A percentile compares a stretch with the other conserved stretches of the same genome.
Conservation (phyloP, 306 rosid species). For the Fragaria nilgerrensis region DNA sequence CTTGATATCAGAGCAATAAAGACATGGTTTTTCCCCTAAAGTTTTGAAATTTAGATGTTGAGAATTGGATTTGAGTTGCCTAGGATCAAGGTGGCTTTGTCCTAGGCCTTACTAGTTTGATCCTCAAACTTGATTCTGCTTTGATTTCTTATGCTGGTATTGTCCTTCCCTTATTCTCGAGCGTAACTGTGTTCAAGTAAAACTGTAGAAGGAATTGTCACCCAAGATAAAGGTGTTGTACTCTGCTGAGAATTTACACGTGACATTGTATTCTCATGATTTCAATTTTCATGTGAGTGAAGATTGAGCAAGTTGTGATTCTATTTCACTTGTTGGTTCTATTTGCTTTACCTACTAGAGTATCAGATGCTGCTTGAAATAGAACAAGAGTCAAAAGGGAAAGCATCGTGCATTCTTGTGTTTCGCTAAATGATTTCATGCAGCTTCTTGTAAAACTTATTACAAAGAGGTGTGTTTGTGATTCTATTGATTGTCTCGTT, state of each 20-base stretch:
- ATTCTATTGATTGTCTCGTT: background rate
- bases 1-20: background rate
- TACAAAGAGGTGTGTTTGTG: background rate
- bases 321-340: background rate
- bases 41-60: background rate
- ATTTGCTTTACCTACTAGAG: background rate
- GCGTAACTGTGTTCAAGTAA: background rate
- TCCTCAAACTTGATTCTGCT: slow-evolving; percentile 8
- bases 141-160: background rate
- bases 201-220: background rate
- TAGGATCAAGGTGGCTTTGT: background rate
- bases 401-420: background rate
- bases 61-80: background rate
- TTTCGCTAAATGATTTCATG: background rate
- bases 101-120: background rate
- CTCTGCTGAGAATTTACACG: background rate
- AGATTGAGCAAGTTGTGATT: background rate
- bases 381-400: background rate
- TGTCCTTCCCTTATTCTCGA: background rate
- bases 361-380: background rate
- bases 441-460: background rate
- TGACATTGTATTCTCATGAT: background rate
- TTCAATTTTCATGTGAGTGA: background rate
- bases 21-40: background rate
- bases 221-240: background rate